Percentiles rank a stretch among this genome's conserved stretches.
Conservation (phyloP, 441 rosid species). For the Syzygium syzygioides region DNA sequence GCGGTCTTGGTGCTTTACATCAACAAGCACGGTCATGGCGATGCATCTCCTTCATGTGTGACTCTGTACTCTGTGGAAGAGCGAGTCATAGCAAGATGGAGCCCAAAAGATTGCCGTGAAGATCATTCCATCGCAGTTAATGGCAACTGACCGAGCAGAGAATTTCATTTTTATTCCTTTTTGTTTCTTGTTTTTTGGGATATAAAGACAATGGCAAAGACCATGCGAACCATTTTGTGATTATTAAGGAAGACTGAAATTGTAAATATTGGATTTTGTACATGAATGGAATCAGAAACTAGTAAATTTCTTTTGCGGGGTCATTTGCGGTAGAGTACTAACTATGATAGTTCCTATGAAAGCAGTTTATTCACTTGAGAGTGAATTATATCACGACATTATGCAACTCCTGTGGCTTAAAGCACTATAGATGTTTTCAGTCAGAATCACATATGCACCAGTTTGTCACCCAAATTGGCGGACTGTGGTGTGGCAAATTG, state of each 20-base stretch:
- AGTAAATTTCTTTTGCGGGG: too few relatives aligned
- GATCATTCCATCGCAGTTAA: constrained; percentile 2
- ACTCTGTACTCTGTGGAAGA: constrained; percentile 41
- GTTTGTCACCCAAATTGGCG: background rate
- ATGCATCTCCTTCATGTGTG: constrained; percentile 28
- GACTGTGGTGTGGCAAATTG: background rate
- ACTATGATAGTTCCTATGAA: background rate
- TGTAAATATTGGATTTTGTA: too few relatives aligned
- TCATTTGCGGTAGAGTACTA: background rate
- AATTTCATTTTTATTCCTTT: background rate
- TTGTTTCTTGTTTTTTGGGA: background rate
- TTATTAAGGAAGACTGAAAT: background rate
- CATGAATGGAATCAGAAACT: too few relatives aligned
- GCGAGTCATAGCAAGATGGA: constrained; percentile 52
- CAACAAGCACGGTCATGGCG: constrained; percentile 20
- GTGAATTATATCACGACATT: background rate
- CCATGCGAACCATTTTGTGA: background rate
- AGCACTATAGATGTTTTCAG: background rate
- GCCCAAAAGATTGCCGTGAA: constrained; percentile 53
- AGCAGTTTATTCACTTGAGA: background rate
- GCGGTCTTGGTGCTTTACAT: constrained; percentile 40
- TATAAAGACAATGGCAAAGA: background rate
- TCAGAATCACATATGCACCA: background rate
- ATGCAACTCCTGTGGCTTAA: background rate
- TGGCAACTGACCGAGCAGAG: background rate